Evolutionary conservation across 2,329 filamentous ascomycete genomes (phyloP).

Genomic region (Cordyceps javanica): DNA sequence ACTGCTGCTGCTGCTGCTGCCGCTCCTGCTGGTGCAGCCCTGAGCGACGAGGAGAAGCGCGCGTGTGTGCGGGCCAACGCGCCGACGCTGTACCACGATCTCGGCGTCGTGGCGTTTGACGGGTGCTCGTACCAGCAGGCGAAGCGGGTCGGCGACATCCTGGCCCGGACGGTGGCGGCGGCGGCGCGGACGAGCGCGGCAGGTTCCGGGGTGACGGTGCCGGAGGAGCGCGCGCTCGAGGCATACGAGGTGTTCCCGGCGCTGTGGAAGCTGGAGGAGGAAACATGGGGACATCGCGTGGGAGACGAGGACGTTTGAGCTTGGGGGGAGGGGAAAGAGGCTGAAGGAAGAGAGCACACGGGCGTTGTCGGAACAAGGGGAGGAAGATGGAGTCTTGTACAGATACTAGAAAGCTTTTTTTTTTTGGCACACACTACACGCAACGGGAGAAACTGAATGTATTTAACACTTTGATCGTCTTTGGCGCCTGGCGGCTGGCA

Average conservation of each 20-base stretch:
- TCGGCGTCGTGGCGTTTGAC: constrained; percentile 26
- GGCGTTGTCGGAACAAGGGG: too few species aligned
- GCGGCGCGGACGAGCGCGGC: neutral
- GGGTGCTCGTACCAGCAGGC: constrained; percentile 21
- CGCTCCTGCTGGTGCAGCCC: neutral
- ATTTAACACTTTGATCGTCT: too few species aligned
- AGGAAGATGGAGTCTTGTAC: too few species aligned
- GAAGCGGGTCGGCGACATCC: constrained; percentile 18
- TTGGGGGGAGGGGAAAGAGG: neutral
- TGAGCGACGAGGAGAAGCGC: neutral
- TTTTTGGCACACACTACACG: too few species aligned
- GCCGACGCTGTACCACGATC: constrained; percentile 23
- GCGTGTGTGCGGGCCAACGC: neutral
- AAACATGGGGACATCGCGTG: constrained; percentile 61
- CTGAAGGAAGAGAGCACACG: neutral
- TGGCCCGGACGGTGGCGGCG: constrained; percentile 19
- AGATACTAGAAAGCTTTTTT: too few species aligned
- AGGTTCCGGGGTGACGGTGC: neutral
- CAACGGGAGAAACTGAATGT: too few species aligned
- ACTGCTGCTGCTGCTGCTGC: too few species aligned
- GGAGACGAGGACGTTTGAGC: constrained; percentile 44
- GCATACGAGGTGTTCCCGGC: constrained; percentile 52
- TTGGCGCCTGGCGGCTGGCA: too few species aligned
- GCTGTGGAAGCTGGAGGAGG: constrained; percentile 59
- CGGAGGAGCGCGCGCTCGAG: constrained; percentile 20